Percentiles rank a stretch among this genome's conserved stretches.
phyloP scores from a whole-genome alignment of 2,329 filamentous ascomycete genomes.

The Pseudohalonectria lignicola region DNA sequence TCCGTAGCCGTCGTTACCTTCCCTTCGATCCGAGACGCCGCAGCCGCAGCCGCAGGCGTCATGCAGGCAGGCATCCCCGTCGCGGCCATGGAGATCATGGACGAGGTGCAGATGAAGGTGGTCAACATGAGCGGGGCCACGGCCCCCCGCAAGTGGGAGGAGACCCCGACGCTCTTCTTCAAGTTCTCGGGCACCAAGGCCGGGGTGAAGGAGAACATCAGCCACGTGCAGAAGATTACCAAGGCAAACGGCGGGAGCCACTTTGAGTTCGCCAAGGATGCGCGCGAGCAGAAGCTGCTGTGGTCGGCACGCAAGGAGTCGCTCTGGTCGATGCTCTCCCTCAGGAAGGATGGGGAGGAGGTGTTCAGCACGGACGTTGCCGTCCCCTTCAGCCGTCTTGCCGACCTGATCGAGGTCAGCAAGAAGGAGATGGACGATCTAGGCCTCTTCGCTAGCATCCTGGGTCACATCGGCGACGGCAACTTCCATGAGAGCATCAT shows the following conservation, averaged over 20 bases:
- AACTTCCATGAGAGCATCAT: slow-evolving; percentile 94
- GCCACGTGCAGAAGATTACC: slow-evolving; percentile 56
- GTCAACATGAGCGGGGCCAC: slow-evolving; percentile 67
- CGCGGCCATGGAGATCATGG: slow-evolving; percentile 77
- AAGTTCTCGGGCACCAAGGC: slow-evolving; percentile 73
- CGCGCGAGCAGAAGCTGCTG: slow-evolving; percentile 60
- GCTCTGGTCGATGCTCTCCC: slow-evolving; percentile 71
- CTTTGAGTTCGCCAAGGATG: slow-evolving; percentile 68
- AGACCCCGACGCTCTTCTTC: slow-evolving; percentile 71
- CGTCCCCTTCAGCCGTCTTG: slow-evolving; percentile 64
- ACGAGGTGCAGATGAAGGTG: slow-evolving; percentile 77
- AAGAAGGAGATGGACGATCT: slow-evolving; percentile 84
- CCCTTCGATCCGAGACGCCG: slow-evolving; percentile 65
- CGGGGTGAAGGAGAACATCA: slow-evolving; percentile 69
- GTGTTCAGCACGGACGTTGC: slow-evolving; percentile 78
- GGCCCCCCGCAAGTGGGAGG: slow-evolving; percentile 58
- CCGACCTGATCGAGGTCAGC: slow-evolving; percentile 69
- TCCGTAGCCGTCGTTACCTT: slow-evolving; percentile 75
- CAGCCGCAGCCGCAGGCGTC: slow-evolving; percentile 62
- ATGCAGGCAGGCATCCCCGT: slow-evolving; percentile 65
- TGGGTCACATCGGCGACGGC: slow-evolving; percentile 86
- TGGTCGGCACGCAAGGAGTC: slow-evolving; percentile 78
- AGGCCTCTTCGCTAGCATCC: slow-evolving; percentile 74
- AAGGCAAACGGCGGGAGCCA: slow-evolving; percentile 49
- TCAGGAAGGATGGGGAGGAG: slow-evolving; percentile 54